Evolutionary conservation across 768 basidiomycete genomes (phyloP).

Genomic region (Clitopilus hobsonii): DNA sequence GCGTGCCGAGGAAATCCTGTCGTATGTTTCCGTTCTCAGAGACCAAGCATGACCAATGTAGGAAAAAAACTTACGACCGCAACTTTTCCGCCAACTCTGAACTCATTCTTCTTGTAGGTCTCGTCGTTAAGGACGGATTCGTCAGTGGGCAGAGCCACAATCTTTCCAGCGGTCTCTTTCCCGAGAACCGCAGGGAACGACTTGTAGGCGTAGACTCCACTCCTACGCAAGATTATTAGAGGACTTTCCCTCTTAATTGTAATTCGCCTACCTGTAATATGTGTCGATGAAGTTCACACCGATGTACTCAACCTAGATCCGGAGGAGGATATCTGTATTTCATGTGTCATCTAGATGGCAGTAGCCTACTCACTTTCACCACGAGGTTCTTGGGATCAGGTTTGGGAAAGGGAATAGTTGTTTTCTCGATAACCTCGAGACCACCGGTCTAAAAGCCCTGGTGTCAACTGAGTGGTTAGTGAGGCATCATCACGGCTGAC

Average conservation of each 20-base stretch:
- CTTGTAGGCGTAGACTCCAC: constrained; percentile 59
- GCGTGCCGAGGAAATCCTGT: constrained; percentile 45
- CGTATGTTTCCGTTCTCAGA: not conserved
- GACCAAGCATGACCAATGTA: not conserved
- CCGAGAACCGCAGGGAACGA: constrained; percentile 68
- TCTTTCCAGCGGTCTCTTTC: constrained; percentile 71
- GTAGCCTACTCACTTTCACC: constrained; percentile 39
- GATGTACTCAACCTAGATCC: constrained; percentile 56
- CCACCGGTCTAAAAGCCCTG: constrained; percentile 50
- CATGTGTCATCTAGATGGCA: no score
- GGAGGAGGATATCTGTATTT: no score
- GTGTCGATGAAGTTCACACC: constrained; percentile 89
- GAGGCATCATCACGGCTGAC: constrained; percentile 15
- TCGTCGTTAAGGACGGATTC: constrained; percentile 50
- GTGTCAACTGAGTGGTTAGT: not conserved
- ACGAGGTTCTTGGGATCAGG: constrained; percentile 56
- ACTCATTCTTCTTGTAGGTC: constrained; percentile 60
- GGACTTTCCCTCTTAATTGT: not conserved
- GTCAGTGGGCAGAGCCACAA: constrained; percentile 73
- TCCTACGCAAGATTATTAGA: constrained; percentile 21
- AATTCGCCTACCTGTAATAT: constrained; percentile 59
- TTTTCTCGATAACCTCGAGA: constrained; percentile 71
- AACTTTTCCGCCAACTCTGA: constrained; percentile 66
- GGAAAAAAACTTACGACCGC: constrained; percentile 47
- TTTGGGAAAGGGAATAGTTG: constrained; percentile 61